These are phyloP conservation scores for Pichia pseudocactophila DNA, from an alignment of 805 yeast species.

Conservation along the genomic window DNA sequence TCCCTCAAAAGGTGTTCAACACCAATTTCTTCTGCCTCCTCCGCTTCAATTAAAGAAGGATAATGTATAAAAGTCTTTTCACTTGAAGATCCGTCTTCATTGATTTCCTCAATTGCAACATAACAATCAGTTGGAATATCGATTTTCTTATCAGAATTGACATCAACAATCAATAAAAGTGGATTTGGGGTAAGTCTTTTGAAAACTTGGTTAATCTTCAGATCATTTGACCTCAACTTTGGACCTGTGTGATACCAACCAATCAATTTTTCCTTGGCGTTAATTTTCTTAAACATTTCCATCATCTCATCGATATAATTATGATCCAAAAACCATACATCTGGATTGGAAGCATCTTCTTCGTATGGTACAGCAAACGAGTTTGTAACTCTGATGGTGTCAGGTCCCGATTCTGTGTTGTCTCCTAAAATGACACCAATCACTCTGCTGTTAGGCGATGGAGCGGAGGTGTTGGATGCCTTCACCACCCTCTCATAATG, in stretches of 20 bases:
- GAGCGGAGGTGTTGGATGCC: constrained; percentile 28
- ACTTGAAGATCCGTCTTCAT: constrained; percentile 89
- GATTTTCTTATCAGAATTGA: constrained; percentile 63
- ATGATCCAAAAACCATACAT: constrained; percentile 96
- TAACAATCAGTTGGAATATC: constrained; percentile 97
- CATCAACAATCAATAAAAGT: constrained; percentile 82
- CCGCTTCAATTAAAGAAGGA: constrained; percentile 90
- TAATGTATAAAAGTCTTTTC: constrained; percentile 90
- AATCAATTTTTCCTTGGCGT: constrained; percentile 89
- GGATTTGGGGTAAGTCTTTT: constrained; percentile 78
- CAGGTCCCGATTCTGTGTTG: constrained; percentile 33
- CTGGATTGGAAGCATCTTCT: constrained; percentile 86
- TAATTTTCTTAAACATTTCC: constrained; percentile 95
- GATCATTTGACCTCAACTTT: constrained; percentile 76
- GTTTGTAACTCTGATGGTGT: constrained; percentile 65
- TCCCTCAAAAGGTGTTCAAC: constrained; percentile 94
- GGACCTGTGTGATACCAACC: constrained; percentile 99
- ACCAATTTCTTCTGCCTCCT: constrained; percentile 98
- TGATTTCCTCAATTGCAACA: constrained; percentile 87
- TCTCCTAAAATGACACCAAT: constrained; percentile 94
- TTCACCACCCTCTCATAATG: constrained; percentile 81
- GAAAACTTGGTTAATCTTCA: constrained; percentile 85
- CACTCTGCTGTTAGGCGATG: constrained; percentile 56
- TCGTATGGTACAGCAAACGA: constrained; percentile 97
- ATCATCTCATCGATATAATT: constrained; percentile 94